Conservation (phyloP, 371 early-diverging fungal species). For the Mortierella sp. region DNA sequence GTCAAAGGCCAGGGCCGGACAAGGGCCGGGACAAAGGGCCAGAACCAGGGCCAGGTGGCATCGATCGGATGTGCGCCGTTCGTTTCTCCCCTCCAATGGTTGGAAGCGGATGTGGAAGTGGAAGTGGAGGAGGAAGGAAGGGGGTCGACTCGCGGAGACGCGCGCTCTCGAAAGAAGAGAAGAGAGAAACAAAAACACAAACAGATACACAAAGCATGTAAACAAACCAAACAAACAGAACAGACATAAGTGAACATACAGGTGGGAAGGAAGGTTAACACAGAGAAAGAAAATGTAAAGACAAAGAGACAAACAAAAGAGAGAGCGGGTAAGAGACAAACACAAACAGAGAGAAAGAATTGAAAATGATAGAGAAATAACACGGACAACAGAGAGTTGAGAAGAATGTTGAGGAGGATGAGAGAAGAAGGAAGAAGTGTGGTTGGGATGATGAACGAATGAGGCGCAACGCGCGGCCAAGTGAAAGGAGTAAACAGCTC, state of each 20-base stretch:
- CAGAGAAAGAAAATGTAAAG: not conserved
- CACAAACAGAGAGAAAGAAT: not conserved
- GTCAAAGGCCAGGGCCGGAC: too few species aligned
- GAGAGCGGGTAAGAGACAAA: not conserved
- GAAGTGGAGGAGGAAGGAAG: not conserved
- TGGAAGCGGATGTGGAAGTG: not conserved
- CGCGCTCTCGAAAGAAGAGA: not conserved
- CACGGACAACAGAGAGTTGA: not conserved
- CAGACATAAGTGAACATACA: not conserved
- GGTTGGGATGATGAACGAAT: not conserved
- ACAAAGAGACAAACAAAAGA: slow-evolving; percentile 3
- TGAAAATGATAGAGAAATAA: not conserved
- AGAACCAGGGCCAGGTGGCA: too few species aligned
- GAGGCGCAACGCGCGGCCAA: not conserved
- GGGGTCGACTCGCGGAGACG: not conserved
- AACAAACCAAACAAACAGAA: slow-evolving; percentile 1
- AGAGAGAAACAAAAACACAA: not conserved
- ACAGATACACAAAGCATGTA: not conserved
- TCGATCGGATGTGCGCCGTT: not conserved
- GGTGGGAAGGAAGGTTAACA: not conserved
- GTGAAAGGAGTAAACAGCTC: not conserved
- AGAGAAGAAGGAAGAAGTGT: not conserved
- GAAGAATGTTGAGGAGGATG: not conserved
- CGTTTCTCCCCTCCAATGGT: not conserved
- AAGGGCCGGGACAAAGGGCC: too few species aligned